Evolutionary conservation across 108 stramenopile genomes (phyloP).

Genomic region (Nitzschia inconspicua): DNA sequence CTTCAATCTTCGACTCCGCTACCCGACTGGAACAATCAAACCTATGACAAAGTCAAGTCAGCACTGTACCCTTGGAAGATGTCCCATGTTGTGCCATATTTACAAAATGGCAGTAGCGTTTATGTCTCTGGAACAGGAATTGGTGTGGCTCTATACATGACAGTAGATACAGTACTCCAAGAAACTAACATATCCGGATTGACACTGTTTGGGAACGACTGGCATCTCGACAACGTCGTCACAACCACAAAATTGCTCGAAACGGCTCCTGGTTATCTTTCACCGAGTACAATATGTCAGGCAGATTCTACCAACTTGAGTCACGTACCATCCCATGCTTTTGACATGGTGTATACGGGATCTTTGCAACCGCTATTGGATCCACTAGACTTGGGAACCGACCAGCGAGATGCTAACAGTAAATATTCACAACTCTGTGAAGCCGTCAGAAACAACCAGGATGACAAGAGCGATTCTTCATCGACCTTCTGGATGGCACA

Average conservation of each 20-base stretch:
- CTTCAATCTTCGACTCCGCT: no score
- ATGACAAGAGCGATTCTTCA: no score
- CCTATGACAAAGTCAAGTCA: no score
- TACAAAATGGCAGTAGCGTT: conserved; percentile 15
- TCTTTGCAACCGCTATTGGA: conserved; percentile 24
- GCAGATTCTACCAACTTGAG: conserved; percentile 35
- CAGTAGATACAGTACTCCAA: conserved; percentile 29
- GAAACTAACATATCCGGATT: conserved; percentile 20
- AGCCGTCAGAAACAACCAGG: not conserved
- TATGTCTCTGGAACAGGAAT: conserved; percentile 33
- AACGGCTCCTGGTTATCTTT: conserved; percentile 16
- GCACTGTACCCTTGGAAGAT: no score
- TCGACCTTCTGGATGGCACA: not conserved
- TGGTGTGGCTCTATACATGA: conserved; percentile 29
- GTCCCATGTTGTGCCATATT: conserved; percentile 8
- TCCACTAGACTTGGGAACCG: conserved; percentile 14
- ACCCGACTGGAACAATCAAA: no score
- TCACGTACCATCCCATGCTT: conserved; percentile 32
- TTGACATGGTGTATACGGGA: conserved; percentile 46
- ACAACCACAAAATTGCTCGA: conserved; percentile 12
- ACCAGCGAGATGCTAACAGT: not conserved
- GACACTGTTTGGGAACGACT: conserved; percentile 44
- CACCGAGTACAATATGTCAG: conserved; percentile 29
- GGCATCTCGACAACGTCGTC: conserved; percentile 2
- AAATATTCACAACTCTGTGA: conserved; percentile 4